phyloP scores from a whole-genome alignment of 106 monocot species.

The Amphibolis antarctica region DNA sequence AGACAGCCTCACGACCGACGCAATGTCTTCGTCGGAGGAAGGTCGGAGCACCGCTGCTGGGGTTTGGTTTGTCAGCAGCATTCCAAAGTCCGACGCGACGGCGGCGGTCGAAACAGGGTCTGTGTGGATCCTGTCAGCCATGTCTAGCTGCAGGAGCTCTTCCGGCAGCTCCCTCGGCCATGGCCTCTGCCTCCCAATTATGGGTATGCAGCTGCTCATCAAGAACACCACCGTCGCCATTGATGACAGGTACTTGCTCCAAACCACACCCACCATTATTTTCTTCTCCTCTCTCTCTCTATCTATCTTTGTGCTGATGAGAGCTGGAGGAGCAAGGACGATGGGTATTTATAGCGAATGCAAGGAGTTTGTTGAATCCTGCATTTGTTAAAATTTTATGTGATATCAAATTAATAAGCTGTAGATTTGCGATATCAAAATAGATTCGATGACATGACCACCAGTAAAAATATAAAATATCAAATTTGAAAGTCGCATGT shows the following conservation, averaged over 20 bases:
- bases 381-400: too few relatives aligned
- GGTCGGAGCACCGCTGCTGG: conserved; percentile 40
- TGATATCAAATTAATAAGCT: too few relatives aligned
- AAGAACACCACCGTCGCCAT: conserved; percentile 5
- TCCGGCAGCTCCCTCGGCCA: conserved; percentile 12
- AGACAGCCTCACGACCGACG: conserved; percentile 20
- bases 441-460: too few relatives aligned
- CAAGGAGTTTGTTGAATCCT: too few relatives aligned
- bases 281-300: neutral
- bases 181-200: conserved; percentile 10
- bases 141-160: conserved; percentile 21
- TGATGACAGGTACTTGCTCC: conserved; percentile 6
- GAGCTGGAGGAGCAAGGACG: neutral
- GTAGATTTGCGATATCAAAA: too few relatives aligned
- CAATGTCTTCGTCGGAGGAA: conserved; percentile 19
- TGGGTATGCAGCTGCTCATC: conserved; percentile 10
- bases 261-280: neutral
- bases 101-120: conserved; percentile 20
- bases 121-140: conserved; percentile 11
- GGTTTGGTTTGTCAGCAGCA: conserved; percentile 3
- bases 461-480: too few relatives aligned
- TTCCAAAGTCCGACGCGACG: conserved; percentile 26
- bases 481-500: too few relatives aligned
- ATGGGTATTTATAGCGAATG: conserved; percentile 10
- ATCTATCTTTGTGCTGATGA: neutral